Evolutionary conservation across 192 early-diverging fungal genomes (phyloP).

Genomic region (Mortierella claussenii): DNA sequence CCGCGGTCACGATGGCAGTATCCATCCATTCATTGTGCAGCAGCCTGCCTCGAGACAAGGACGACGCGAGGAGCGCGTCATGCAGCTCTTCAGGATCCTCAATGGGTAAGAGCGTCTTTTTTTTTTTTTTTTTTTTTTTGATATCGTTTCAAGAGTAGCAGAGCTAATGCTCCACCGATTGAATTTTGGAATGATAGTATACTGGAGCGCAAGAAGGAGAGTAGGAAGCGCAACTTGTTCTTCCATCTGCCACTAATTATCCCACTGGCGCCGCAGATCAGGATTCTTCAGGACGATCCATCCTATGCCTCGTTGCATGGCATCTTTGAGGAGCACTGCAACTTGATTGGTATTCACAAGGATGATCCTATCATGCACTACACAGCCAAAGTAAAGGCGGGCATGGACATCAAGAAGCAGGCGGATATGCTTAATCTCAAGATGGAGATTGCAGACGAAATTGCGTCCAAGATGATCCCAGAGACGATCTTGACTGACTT

Average conservation of each 20-base stretch:
- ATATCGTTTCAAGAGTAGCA: no score
- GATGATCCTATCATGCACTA: slow-evolving; percentile 90
- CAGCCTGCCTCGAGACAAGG: slow-evolving; percentile 90
- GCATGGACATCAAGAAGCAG: slow-evolving; percentile 65
- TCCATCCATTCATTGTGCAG: slow-evolving; percentile 94
- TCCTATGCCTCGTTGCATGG: slow-evolving; percentile 91
- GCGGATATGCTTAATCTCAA: slow-evolving; percentile 80
- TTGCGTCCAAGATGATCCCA: slow-evolving; percentile 86
- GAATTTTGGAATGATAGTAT: slow-evolving; percentile 54
- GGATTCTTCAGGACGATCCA: slow-evolving; percentile 93
- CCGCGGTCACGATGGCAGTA: slow-evolving; percentile 89
- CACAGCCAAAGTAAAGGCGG: slow-evolving; percentile 76
- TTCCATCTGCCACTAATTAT: slow-evolving; percentile 94
- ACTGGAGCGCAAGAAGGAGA: slow-evolving; percentile 85
- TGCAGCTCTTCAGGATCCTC: slow-evolving; percentile 94
- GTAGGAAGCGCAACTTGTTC: slow-evolving; percentile 77
- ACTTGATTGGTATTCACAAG: slow-evolving; percentile 75
- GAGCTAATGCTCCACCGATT: not conserved
- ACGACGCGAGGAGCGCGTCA: slow-evolving; percentile 93
- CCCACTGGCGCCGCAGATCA: slow-evolving; percentile 90
- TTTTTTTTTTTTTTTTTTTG: not conserved
- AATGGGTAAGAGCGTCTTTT: slow-evolving; percentile 65
- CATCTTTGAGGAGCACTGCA: slow-evolving; percentile 92
- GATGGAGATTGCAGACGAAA: slow-evolving; percentile 90
- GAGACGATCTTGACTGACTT: slow-evolving; percentile 85